Percentiles rank a stretch among this genome's conserved stretches.
Evolutionary conservation across 192 early-diverging fungal species (phyloP).

Genomic region (Backusella westeae): DNA sequence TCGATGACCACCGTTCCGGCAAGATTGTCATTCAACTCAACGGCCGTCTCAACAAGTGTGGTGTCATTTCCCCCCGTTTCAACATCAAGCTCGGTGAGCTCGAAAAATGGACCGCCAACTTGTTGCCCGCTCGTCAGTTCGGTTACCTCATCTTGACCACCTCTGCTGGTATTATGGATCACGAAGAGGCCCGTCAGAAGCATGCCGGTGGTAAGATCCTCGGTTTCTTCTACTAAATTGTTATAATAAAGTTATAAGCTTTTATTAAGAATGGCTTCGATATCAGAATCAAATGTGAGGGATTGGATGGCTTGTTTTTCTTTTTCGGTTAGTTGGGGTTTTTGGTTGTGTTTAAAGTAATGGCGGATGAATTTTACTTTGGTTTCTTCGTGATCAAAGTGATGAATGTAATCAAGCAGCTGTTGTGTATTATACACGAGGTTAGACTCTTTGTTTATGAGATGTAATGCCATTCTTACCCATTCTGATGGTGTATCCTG

Average conservation of each 20-base stretch:
- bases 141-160: conserved; percentile 93
- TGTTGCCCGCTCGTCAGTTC: conserved; percentile 98
- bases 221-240: conserved; percentile 85
- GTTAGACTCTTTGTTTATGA: no score
- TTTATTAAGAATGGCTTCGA: not conserved
- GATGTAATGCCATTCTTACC: not conserved
- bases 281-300: not conserved
- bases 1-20: conserved; percentile 97
- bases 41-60: conserved; percentile 99
- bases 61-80: conserved; percentile 98
- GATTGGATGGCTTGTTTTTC: conserved; percentile 3
- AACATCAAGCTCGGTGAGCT: conserved; percentile 92
- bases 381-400: conserved; percentile 7
- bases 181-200: conserved; percentile 96
- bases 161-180: conserved; percentile 98
- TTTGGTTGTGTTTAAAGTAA: not conserved
- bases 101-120: conserved; percentile 96
- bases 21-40: conserved; percentile 99
- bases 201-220: conserved; percentile 98
- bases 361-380: not conserved
- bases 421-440: not conserved
- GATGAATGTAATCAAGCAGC: not conserved
- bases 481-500: not conserved
- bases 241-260: not conserved
- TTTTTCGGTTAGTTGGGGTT: not conserved